Evolutionary conservation across 2,329 filamentous ascomycete genomes (phyloP).

Genomic region (Neurospora sp.): DNA sequence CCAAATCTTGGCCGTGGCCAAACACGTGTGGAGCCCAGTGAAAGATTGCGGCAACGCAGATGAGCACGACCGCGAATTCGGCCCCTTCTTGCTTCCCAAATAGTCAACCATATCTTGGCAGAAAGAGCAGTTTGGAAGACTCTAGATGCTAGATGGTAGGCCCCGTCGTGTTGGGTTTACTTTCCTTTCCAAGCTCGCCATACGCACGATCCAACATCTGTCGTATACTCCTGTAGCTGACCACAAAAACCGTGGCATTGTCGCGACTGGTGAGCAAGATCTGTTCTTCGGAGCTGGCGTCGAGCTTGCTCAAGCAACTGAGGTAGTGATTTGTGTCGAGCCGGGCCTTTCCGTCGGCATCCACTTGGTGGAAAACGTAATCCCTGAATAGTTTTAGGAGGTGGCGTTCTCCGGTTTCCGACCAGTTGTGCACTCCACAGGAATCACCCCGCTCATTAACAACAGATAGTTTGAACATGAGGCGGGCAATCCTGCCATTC

Average conservation of each 20-base stretch:
- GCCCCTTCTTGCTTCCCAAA: too few relatives aligned
- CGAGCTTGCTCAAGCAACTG: slow-evolving; percentile 79
- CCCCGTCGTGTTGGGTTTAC: slow-evolving; percentile 16
- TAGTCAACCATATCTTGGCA: neutral
- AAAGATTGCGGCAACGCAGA: too few relatives aligned
- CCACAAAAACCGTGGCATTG: slow-evolving; percentile 78
- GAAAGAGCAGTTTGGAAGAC: neutral
- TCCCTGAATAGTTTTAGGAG: slow-evolving; percentile 91
- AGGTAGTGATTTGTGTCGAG: slow-evolving; percentile 84
- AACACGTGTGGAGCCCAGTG: neutral
- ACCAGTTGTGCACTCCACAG: slow-evolving; percentile 69
- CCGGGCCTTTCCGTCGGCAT: slow-evolving; percentile 71
- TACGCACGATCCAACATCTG: slow-evolving; percentile 50
- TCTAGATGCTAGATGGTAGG: neutral
- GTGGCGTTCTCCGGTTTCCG: slow-evolving; percentile 86
- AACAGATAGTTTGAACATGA: slow-evolving; percentile 71
- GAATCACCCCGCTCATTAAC: slow-evolving; percentile 87
- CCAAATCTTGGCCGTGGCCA: neutral
- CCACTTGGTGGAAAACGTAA: slow-evolving; percentile 94
- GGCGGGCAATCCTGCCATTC: slow-evolving; percentile 73
- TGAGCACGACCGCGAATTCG: too few relatives aligned
- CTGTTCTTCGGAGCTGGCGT: slow-evolving; percentile 79
- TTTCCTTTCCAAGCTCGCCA: slow-evolving; percentile 44
- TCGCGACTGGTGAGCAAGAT: slow-evolving; percentile 80
- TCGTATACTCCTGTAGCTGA: slow-evolving; percentile 84